phyloP scores from a whole-genome alignment of 2,329 filamentous ascomycete genomes.

The Zymoseptoria tritici region DNA sequence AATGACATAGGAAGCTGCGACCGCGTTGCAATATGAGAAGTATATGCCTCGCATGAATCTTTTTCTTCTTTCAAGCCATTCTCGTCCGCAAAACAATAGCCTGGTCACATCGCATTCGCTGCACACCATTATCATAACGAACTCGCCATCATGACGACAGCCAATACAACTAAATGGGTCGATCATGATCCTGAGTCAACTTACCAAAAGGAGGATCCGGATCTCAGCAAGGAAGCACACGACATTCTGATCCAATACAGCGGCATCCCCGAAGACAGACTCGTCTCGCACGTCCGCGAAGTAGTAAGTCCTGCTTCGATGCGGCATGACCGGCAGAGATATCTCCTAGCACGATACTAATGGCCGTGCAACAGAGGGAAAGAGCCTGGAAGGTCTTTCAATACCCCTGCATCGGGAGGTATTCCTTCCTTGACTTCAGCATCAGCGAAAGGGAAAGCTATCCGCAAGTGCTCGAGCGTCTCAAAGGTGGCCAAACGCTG shows the following conservation, averaged over 20 bases:
- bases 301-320: neutral
- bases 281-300: conserved; percentile 1
- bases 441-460: conserved; percentile 20
- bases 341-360: neutral
- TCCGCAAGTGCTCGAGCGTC: conserved; percentile 21
- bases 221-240: conserved; percentile 1
- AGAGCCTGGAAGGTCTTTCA: conserved; percentile 13
- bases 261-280: conserved; percentile 1
- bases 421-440: conserved; percentile 17
- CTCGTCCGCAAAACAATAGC: neutral
- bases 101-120: neutral
- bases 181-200: neutral
- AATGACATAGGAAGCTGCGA: neutral
- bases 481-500: conserved; percentile 28
- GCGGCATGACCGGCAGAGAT: neutral
- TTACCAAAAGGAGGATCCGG: conserved; percentile 8
- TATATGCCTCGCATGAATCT: neutral
- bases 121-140: neutral
- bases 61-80: neutral
- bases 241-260: conserved; percentile 4
- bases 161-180: neutral
- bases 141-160: neutral
- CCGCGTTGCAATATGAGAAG: neutral
- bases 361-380: neutral
- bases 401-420: conserved; percentile 19